These are phyloP conservation scores for Fusarium sp. DNA, from an alignment of 2,329 filamentous ascomycete species.

Conservation along the genomic window DNA sequence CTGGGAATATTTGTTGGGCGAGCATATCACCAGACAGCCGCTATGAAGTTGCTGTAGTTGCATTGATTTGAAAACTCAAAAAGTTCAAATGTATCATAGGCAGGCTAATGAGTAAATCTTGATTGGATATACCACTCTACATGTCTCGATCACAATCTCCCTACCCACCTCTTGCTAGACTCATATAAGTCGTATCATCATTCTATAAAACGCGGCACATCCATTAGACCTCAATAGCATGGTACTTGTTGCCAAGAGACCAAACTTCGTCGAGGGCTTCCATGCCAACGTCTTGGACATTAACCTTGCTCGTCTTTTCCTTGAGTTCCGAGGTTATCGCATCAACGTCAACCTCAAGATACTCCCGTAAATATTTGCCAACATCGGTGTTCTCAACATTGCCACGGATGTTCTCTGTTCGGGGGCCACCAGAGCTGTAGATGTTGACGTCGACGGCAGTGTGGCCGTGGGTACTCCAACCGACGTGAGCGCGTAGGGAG, in stretches of 20 bases:
- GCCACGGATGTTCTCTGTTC: slow-evolving; percentile 74
- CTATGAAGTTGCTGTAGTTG: not conserved
- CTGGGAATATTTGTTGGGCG: not conserved
- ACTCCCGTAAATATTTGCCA: slow-evolving; percentile 82
- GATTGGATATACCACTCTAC: not conserved
- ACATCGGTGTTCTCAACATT: slow-evolving; percentile 97
- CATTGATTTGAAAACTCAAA: not conserved
- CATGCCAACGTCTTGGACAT: slow-evolving; percentile 19
- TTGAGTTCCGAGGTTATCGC: slow-evolving; percentile 80
- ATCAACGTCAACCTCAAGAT: slow-evolving; percentile 83
- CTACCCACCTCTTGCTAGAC: slow-evolving; percentile 6
- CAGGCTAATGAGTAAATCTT: not conserved
- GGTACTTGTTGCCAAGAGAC: slow-evolving; percentile 23
- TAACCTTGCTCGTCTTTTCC: slow-evolving; percentile 57
- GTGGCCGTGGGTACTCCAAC: slow-evolving; percentile 95
- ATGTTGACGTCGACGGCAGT: slow-evolving; percentile 96
- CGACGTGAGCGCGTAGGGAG: slow-evolving; percentile 86
- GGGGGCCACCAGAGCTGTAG: slow-evolving; percentile 80
- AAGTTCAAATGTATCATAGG: not conserved
- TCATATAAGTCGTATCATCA: not conserved
- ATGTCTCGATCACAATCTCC: not conserved
- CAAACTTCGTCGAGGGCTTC: slow-evolving; percentile 35
- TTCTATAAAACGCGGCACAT: not conserved
- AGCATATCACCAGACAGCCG: not conserved
- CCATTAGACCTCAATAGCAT: slow-evolving; percentile 15